Evolutionary conservation across 2,329 filamentous ascomycete genomes (phyloP), one percentile per base, ranked within the genome.

Genomic region (Paecilomyces dactylethromorphus): DNA sequence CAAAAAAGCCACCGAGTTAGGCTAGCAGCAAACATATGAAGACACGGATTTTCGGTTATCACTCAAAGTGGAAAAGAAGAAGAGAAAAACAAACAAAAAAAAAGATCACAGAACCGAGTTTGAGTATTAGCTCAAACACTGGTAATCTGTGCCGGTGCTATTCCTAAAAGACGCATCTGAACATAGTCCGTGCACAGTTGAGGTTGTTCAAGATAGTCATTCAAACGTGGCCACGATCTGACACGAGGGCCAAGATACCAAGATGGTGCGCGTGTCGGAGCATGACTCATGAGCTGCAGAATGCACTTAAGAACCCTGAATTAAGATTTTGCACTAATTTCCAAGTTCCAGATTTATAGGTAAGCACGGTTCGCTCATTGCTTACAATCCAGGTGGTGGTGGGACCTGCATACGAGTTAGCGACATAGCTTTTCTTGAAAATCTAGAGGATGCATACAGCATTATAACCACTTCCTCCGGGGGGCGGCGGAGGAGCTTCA

Each of bases 381-480:
- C 33, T 54, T 68, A 81, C 66, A 82, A 73, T 22, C 80, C 81
- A 50, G 81, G 81, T 29, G 80, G 80, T 29, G 80, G 80, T 45
- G 80, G 80, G 26, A 82, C 79, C 79, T 81, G 60, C 55, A 54
- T 13, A 52, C 15, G 54, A 57, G 53, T 58, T 51, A 60, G 50
- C 59, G 39, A 58, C 24, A 3, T 18, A 8, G 60, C 21, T 56
- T 21, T 21, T 54, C 32, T 49, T 2, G 50, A 18, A 39, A 18
- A 7, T 18, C 7, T 32, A 35, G 26, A 10, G n/a, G 8, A 56
- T 50, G 10, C n/a, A 58, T 83, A 89, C 88, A 66, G 86, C 81
- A 65, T 83, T 85, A 69, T 90, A 91, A 54, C 81, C 61, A 52
- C 63, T 68, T 54, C 71, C 78, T 55, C 82, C 81, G n/a, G 81